Conservation (phyloP, 805 yeast species). For the Metschnikowia similis region DNA sequence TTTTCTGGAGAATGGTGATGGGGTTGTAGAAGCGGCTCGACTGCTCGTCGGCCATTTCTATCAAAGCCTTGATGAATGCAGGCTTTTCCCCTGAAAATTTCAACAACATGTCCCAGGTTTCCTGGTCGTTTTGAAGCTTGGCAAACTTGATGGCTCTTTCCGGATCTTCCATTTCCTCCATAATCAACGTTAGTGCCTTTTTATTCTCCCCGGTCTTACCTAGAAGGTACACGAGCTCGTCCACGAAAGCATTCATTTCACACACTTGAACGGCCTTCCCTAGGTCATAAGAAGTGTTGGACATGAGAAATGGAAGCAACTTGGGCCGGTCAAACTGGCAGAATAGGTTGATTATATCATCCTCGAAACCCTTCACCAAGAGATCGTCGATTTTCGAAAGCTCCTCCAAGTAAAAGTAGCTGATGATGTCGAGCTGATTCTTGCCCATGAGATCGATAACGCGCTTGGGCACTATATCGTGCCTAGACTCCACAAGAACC, state of each 20-base stretch:
- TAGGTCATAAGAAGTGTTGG: conserved; percentile 60
- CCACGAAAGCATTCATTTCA: conserved; percentile 45
- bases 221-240: conserved; percentile 76
- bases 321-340: conserved; percentile 54
- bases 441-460: conserved; percentile 47
- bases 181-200: conserved; percentile 71
- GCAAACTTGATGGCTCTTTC: conserved; percentile 79
- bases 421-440: conserved; percentile 44
- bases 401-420: conserved; percentile 61
- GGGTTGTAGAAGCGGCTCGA: conserved; percentile 49
- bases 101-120: conserved; percentile 76
- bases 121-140: conserved; percentile 58
- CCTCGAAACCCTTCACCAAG: conserved; percentile 54
- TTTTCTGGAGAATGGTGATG: conserved; percentile 58
- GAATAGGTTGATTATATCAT: conserved; percentile 61
- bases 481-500: conserved; percentile 58
- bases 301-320: conserved; percentile 59
- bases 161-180: conserved; percentile 75
- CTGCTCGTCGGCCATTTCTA: conserved; percentile 62
- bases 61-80: conserved; percentile 66
- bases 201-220: conserved; percentile 79
- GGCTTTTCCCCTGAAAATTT: conserved; percentile 70
- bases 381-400: conserved; percentile 55
- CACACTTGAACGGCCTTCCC: conserved; percentile 68
- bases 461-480: conserved; percentile 54